Evolutionary conservation across 2,329 filamentous ascomycete genomes (phyloP), one percentile per base, ranked within the genome.

Genomic region (Fusarium sp.): DNA sequence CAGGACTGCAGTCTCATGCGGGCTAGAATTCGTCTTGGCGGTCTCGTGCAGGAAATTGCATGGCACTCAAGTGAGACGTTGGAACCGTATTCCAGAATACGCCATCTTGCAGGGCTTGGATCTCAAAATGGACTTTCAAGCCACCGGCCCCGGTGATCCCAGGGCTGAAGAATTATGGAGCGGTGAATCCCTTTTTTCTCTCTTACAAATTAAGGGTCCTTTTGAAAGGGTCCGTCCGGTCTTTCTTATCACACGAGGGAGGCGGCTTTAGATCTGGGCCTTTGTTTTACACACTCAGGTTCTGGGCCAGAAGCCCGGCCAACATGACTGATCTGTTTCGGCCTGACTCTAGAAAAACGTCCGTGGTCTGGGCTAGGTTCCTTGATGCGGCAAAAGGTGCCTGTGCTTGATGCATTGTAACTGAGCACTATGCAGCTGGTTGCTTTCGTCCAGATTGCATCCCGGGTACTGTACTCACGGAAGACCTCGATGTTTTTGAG

Each of bases 11-110:
- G 38, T 44, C 50, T 28, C 56, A 45, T 58, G 45, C 30, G 45
- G 58, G 36, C 50, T 66, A 57, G 47, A 67, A 51, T 20, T 34
- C 48, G 18, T 36, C 41, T 58, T 65, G 50, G 54, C 58, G 36
- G n/a, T 28, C 41, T 59, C 32, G 39, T 54, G 51, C 22, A 41
- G 61, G 61, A 74, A 54, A 73, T 74, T 73, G 62, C 32, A 26
- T n/a, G 34, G 34, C 34, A 55, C 34, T 68, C 54, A 59, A 59
- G 61, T 64, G 65, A 69, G 65, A 69, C 48, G 45, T 61, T 42
- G 45, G 39, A 47, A 38, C 34, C 32, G 42, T 62, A 60, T 72
- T 74, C 71, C 50, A 74, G 72, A 74, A 74, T 65, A 55, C 55
- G 55, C 57, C 64, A 52, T 56, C 51, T 36, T 32, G 15, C 32